Conservation (phyloP, 257 asterid genomes). For the Rehmannia glutinosa region DNA sequence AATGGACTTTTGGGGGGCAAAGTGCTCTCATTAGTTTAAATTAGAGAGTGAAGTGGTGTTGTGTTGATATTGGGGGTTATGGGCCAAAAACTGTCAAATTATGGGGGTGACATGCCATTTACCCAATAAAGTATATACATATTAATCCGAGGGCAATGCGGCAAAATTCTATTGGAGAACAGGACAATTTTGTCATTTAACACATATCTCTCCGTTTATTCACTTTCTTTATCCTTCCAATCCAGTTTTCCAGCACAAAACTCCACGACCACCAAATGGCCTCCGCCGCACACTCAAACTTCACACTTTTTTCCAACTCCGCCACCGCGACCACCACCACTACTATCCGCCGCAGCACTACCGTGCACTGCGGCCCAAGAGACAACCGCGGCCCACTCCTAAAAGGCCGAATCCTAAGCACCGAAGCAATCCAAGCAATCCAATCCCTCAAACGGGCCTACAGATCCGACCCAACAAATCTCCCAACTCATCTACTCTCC, state of each 20-base stretch:
- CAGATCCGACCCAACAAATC: constrained; percentile 43
- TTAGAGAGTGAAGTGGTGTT: too few relatives aligned
- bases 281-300: constrained; percentile 27
- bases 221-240: not conserved
- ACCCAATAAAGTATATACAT: too few relatives aligned
- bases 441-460: constrained; percentile 82
- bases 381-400: constrained; percentile 76
- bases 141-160: not conserved
- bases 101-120: too few relatives aligned
- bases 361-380: constrained; percentile 68
- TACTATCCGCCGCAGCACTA: constrained; percentile 22
- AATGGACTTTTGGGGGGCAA: too few relatives aligned
- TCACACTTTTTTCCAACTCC: constrained; percentile 31
- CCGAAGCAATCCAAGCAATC: constrained; percentile 88
- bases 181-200: not conserved
- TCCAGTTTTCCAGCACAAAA: too few relatives aligned
- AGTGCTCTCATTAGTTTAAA: too few relatives aligned
- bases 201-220: not conserved
- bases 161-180: not conserved
- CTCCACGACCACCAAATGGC: constrained; percentile 32
- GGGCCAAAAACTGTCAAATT: too few relatives aligned
- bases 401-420: constrained; percentile 78
- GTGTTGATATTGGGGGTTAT: too few relatives aligned
- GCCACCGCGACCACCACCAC: constrained; percentile 5
- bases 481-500: constrained; percentile 51